Percentiles rank a stretch among this genome's conserved stretches.
These are phyloP conservation scores for Didymella glomerata DNA, from an alignment of 2,329 filamentous ascomycete species.

Conservation along the genomic window DNA sequence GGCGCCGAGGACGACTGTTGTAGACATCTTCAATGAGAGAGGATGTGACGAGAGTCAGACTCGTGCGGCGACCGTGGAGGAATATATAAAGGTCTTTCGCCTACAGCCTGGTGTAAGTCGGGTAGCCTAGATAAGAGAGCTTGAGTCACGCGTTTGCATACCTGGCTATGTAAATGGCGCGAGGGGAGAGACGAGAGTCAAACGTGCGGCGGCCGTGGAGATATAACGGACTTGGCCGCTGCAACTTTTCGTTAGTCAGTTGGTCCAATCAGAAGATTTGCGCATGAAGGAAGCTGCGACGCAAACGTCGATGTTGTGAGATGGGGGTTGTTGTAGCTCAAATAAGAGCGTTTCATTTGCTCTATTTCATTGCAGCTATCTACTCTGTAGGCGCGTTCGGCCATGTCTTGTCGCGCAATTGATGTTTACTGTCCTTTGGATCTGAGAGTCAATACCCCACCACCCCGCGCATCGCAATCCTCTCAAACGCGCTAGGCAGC, in stretches of 20 bases:
- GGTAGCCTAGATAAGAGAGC: too few species aligned
- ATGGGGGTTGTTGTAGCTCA: constrained; percentile 17
- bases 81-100: constrained; percentile 14
- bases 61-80: constrained; percentile 29
- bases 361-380: neutral
- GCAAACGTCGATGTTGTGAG: constrained; percentile 17
- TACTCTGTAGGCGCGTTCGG: neutral
- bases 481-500: constrained; percentile 1
- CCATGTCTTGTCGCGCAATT: constrained; percentile 11
- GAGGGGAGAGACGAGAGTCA: constrained; percentile 3
- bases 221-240: constrained; percentile 31
- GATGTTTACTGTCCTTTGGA: constrained; percentile 6
- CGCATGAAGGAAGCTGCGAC: constrained; percentile 19
- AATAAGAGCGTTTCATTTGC: constrained; percentile 12
- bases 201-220: constrained; percentile 29
- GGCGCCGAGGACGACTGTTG: constrained; percentile 66
- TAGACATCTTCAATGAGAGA: constrained; percentile 51
- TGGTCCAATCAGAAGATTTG: constrained; percentile 39
- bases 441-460: constrained; percentile 12
- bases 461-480: constrained; percentile 5
- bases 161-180: too few species aligned
- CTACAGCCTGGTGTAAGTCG: too few species aligned
- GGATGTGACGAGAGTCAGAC: constrained; percentile 12
- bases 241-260: constrained; percentile 27
- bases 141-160: too few species aligned